These are phyloP conservation scores for Fusarium nodosum DNA, from an alignment of 2,329 filamentous ascomycete species.

Conservation along the genomic window DNA sequence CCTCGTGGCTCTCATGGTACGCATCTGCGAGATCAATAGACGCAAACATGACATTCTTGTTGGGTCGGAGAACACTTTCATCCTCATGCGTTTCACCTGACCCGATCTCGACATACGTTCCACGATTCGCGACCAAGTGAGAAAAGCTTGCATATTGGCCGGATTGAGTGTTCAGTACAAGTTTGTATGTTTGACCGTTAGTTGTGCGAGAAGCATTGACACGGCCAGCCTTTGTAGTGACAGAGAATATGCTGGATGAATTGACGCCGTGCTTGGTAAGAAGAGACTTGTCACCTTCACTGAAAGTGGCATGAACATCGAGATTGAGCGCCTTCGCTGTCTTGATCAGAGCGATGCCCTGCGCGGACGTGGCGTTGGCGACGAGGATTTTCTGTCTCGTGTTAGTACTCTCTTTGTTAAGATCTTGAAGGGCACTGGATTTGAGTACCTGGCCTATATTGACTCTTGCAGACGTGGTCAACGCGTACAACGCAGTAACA, in stretches of 20 bases:
- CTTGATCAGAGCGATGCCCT: constrained; percentile 44
- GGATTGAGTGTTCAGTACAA: constrained; percentile 36
- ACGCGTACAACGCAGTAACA: constrained; percentile 40
- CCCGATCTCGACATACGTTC: constrained; percentile 37
- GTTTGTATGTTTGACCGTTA: constrained; percentile 26
- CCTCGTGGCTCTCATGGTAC: constrained; percentile 34
- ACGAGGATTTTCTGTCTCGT: constrained; percentile 38
- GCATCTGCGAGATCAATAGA: constrained; percentile 42
- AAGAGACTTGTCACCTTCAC: constrained; percentile 28
- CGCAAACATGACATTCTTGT: constrained; percentile 44
- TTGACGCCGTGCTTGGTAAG: constrained; percentile 32
- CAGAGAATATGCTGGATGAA: constrained; percentile 30
- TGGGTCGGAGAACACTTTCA: constrained; percentile 20
- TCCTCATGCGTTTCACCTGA: constrained; percentile 16
- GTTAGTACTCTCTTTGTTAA: background rate
- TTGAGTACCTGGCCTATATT: constrained; percentile 34
- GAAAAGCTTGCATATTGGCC: constrained; percentile 39
- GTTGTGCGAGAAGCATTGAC: constrained; percentile 24
- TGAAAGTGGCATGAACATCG: constrained; percentile 36
- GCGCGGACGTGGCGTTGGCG: constrained; percentile 34
- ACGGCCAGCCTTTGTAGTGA: constrained; percentile 12
- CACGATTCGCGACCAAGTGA: constrained; percentile 38
- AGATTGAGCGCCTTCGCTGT: constrained; percentile 38
- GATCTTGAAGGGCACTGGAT: background rate
- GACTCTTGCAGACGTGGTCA: constrained; percentile 31